Conservation (phyloP, 495 filamentous ascomycete species). For the Zalerion maritima region DNA sequence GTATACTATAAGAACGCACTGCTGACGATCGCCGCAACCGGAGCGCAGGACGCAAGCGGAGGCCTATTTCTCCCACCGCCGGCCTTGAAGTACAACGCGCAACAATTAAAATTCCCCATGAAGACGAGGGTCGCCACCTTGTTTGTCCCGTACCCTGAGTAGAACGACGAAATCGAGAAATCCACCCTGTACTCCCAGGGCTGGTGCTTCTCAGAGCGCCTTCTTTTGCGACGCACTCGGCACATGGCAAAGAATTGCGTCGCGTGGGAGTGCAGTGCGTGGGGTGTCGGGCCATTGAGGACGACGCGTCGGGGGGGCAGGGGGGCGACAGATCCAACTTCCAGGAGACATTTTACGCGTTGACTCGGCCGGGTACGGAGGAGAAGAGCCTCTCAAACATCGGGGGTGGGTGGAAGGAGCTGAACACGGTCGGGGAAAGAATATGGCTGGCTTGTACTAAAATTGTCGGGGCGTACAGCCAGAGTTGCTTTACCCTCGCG, state of each 20-base stretch:
- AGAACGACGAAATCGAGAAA: neutral
- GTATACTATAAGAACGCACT: constrained; percentile 13
- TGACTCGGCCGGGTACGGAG: constrained; percentile 1
- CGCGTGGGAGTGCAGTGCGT: constrained; percentile 1
- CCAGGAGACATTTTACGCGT: neutral
- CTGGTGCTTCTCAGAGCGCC: constrained; percentile 6
- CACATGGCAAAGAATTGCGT: constrained; percentile 1
- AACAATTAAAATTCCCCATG: constrained; percentile 1
- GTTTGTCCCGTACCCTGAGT: neutral
- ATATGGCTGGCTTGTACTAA: neutral
- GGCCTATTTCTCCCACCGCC: constrained; percentile 4
- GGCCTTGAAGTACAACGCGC: neutral
- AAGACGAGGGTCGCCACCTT: neutral
- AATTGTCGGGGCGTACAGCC: neutral
- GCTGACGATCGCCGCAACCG: constrained; percentile 11
- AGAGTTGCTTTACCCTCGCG: constrained; percentile 4
- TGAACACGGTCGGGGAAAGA: too few species aligned
- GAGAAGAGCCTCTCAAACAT: constrained; percentile 1
- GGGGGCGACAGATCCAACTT: neutral
- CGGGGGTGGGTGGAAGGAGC: neutral
- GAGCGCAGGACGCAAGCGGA: constrained; percentile 8
- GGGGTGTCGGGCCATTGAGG: constrained; percentile 1
- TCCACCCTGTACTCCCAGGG: neutral
- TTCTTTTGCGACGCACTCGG: constrained; percentile 2
- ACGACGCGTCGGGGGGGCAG: constrained; percentile 1